phyloP scores from a whole-genome alignment of 1,284 basidiomycete genomes.

The Ganoderma leucocontextum region DNA sequence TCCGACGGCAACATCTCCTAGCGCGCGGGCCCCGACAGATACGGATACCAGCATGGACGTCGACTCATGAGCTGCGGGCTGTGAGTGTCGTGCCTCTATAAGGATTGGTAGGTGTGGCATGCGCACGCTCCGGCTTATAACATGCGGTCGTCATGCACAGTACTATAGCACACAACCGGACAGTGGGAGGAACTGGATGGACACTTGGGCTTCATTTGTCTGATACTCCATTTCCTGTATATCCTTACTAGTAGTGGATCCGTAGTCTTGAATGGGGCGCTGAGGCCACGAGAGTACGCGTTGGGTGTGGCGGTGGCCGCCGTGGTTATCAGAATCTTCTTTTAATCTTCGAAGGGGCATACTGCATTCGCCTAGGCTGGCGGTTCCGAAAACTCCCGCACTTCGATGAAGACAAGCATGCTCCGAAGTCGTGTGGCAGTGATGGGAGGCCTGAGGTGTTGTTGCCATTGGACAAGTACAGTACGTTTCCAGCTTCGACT shows the following conservation, averaged over 20 bases:
- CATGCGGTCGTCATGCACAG: not conserved
- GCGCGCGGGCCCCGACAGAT: slow-evolving; percentile 17
- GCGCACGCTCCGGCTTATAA: not conserved
- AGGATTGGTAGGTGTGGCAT: not conserved
- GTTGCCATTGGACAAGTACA: not conserved
- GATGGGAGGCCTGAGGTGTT: not conserved
- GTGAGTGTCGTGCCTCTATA: not conserved
- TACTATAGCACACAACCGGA: not conserved
- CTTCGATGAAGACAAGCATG: not conserved
- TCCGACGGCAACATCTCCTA: slow-evolving; percentile 16
- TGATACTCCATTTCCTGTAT: slow-evolving; percentile 11
- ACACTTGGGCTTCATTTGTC: slow-evolving; percentile 9
- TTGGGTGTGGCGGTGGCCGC: slow-evolving; percentile 1
- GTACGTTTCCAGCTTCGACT: not conserved
- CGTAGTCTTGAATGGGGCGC: not conserved
- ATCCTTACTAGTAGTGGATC: slow-evolving; percentile 7
- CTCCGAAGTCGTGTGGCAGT: not conserved
- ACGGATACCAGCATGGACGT: slow-evolving; percentile 37
- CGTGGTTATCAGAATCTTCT: slow-evolving; percentile 17
- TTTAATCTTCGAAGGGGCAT: not conserved
- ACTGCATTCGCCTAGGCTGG: not conserved
- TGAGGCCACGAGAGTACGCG: not conserved
- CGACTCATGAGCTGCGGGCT: slow-evolving; percentile 31
- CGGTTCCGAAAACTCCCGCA: not conserved
- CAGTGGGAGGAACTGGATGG: not conserved